phyloP scores from a whole-genome alignment of 345 rosid species.

The Melaleuca alternifolia region DNA sequence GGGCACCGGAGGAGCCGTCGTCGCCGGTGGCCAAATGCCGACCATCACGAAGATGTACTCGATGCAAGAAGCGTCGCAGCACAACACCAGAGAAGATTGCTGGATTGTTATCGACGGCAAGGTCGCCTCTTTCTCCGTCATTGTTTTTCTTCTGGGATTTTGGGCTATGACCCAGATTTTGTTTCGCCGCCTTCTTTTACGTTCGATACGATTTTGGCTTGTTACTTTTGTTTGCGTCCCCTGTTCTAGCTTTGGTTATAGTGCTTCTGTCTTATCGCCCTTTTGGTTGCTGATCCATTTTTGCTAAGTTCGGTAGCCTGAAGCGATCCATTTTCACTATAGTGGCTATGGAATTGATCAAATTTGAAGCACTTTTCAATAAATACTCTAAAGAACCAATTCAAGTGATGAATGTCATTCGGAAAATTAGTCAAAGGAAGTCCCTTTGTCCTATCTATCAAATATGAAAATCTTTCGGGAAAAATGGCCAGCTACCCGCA shows the following conservation, averaged over 20 bases:
- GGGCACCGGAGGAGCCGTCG: background rate
- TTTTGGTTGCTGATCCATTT: background rate
- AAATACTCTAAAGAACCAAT: background rate
- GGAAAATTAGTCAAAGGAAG: background rate
- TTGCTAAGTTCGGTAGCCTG: background rate
- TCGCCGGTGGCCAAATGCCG: conserved; percentile 37
- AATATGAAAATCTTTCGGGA: background rate
- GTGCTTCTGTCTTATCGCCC: background rate
- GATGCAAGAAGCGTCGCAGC: conserved; percentile 68
- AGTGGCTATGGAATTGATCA: background rate
- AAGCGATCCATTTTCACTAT: background rate
- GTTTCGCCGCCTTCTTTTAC: background rate
- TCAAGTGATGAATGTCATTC: background rate
- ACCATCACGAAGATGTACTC: conserved; percentile 57
- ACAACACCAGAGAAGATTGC: conserved; percentile 70
- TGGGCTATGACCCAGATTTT: background rate
- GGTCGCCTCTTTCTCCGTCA: conserved; percentile 18
- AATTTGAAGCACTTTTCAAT: background rate
- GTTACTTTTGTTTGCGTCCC: background rate
- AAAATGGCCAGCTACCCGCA: background rate
- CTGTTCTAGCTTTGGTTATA: background rate
- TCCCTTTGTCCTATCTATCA: background rate
- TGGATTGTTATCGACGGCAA: conserved; percentile 91
- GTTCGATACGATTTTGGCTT: background rate
- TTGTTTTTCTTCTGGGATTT: background rate